Evolutionary conservation across 306 rosid species (phyloP).

Genomic region (Citrullus amarus): DNA sequence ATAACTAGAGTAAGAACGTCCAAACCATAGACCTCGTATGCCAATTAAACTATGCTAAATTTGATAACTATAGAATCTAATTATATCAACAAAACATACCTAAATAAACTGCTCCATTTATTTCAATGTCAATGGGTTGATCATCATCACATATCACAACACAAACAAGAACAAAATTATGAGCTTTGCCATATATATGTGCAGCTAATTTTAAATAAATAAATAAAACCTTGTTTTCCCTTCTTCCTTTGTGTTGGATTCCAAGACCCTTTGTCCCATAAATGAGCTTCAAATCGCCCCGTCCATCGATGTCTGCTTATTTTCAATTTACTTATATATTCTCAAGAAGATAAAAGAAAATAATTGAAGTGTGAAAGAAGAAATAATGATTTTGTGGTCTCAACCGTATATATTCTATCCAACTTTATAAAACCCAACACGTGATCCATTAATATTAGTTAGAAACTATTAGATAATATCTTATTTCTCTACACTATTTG

Average conservation of each 20-base stretch:
- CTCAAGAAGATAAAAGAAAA: neutral
- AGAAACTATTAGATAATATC: too few relatives aligned
- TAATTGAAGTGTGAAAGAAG: too few relatives aligned
- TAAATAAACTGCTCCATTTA: slow-evolving; percentile 50
- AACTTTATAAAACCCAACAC: neutral
- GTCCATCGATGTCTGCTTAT: slow-evolving; percentile 28
- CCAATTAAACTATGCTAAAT: too few relatives aligned
- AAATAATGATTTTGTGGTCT: neutral
- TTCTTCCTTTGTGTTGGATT: slow-evolving; percentile 42
- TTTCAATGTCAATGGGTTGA: slow-evolving; percentile 8
- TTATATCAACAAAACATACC: slow-evolving; percentile 18
- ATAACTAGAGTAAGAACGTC: too few relatives aligned
- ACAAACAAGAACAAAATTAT: neutral
- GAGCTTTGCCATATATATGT: neutral
- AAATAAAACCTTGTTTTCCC: slow-evolving; percentile 28
- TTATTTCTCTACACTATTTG: too few relatives aligned
- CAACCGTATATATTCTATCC: neutral
- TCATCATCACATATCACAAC: slow-evolving; percentile 11
- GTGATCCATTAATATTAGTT: neutral
- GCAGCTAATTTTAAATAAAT: too few relatives aligned
- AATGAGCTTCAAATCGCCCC: slow-evolving; percentile 34
- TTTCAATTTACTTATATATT: neutral
- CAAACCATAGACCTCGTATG: too few relatives aligned
- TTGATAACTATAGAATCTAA: too few relatives aligned
- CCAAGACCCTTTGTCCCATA: slow-evolving; percentile 44